These are phyloP conservation scores for Tricholomella constricta DNA, from an alignment of 768 basidiomycete genomes.

Conservation along the genomic window DNA sequence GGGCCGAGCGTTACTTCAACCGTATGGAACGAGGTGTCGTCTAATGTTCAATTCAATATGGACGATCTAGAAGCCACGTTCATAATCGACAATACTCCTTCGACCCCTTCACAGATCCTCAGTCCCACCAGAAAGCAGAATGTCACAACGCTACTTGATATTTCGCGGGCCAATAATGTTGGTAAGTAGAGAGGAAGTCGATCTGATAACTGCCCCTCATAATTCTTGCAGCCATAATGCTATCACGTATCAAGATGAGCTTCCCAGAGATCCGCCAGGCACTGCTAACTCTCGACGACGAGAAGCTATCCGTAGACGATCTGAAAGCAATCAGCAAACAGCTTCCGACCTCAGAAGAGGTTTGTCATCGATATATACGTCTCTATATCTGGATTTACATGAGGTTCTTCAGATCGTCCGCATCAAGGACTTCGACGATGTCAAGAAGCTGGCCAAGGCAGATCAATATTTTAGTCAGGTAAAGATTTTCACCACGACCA, in stretches of 20 bases:
- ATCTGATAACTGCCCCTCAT: not conserved
- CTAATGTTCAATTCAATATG: conserved; percentile 51
- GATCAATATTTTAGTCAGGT: conserved; percentile 86
- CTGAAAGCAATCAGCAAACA: conserved; percentile 74
- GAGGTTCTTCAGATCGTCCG: conserved; percentile 20
- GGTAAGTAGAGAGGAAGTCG: conserved; percentile 42
- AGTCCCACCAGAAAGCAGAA: conserved; percentile 55
- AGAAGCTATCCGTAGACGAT: conserved; percentile 68
- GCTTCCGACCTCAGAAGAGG: conserved; percentile 83
- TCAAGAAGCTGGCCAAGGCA: conserved; percentile 74
- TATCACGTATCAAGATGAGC: conserved; percentile 70
- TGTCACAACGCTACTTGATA: conserved; percentile 74
- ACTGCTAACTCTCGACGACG: conserved; percentile 72
- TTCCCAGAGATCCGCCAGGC: conserved; percentile 70
- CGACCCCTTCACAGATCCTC: conserved; percentile 43
- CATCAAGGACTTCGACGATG: conserved; percentile 70
- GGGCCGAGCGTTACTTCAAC: conserved; percentile 44
- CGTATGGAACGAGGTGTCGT: conserved; percentile 69
- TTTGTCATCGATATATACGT: conserved; percentile 24
- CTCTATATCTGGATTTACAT: not conserved
- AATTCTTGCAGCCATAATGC: conserved; percentile 69
- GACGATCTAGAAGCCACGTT: conserved; percentile 78
- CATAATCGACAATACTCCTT: conserved; percentile 49
- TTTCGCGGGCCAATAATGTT: conserved; percentile 82
- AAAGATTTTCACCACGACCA: conserved; percentile 6